Conservation (phyloP, 495 filamentous ascomycete species). For the Penicillium pulvis region DNA sequence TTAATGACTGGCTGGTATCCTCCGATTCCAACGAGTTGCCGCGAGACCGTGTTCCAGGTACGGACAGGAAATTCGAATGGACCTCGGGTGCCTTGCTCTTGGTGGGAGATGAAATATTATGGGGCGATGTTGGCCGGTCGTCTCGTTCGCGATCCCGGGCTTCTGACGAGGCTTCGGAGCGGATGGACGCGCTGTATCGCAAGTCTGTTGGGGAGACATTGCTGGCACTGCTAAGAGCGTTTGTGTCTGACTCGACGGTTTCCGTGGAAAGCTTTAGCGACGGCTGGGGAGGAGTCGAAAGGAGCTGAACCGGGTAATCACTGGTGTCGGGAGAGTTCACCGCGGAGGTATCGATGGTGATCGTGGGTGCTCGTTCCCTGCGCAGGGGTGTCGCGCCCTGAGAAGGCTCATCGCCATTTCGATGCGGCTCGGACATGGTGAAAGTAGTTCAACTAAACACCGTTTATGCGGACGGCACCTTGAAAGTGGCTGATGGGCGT, state of each 20-base stretch:
- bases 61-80: conserved; percentile 61
- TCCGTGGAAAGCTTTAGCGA: conserved; percentile 48
- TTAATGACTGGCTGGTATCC: conserved; percentile 49
- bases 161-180: conserved; percentile 69
- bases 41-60: conserved; percentile 62
- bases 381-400: conserved; percentile 38
- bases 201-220: conserved; percentile 58
- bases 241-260: conserved; percentile 44
- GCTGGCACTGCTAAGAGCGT: conserved; percentile 44
- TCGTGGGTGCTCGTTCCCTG: conserved; percentile 62
- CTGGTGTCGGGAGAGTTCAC: conserved; percentile 47
- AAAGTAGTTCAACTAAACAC: conserved; percentile 13
- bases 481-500: conserved; percentile 4
- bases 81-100: conserved; percentile 50
- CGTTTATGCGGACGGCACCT: conserved; percentile 19
- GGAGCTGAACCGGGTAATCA: conserved; percentile 28
- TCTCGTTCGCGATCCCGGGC: conserved; percentile 64
- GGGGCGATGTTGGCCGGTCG: conserved; percentile 83
- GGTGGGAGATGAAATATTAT: conserved; percentile 78
- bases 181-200: conserved; percentile 53
- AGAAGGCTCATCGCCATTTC: conserved; percentile 29
- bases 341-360: conserved; percentile 75
- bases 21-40: conserved; percentile 68
- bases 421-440: conserved; percentile 39
- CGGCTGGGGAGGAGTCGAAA: conserved; percentile 42